Conservation (phyloP, 83 land plant species). For the Picea abies region DNA sequence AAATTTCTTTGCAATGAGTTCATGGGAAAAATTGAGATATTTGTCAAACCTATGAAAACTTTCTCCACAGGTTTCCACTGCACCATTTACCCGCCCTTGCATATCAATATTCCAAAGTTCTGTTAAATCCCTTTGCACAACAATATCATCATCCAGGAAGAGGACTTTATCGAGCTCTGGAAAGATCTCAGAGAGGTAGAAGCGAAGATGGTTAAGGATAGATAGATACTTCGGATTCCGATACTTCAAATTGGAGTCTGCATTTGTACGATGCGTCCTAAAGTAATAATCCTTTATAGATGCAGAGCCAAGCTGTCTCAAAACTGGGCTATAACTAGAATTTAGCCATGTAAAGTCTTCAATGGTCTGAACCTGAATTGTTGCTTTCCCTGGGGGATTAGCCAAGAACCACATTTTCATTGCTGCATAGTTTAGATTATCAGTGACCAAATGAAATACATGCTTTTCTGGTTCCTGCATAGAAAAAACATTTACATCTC, state of each 20-base stretch:
- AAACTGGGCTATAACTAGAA: conserved; percentile 70
- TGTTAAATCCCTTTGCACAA: conserved; percentile 69
- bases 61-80: conserved; percentile 80
- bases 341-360: conserved; percentile 78
- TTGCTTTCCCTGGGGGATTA: conserved; percentile 66
- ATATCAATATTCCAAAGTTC: conserved; percentile 64
- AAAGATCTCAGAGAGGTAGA: conserved; percentile 72
- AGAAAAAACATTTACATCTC: not conserved
- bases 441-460: conserved; percentile 79
- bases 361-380: conserved; percentile 67
- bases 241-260: conserved; percentile 54
- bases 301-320: conserved; percentile 62
- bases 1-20: conserved; percentile 68
- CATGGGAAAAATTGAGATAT: conserved; percentile 78
- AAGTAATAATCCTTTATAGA: conserved; percentile 31
- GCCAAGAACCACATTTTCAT: conserved; percentile 84
- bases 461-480: conserved; percentile 60
- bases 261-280: conserved; percentile 31
- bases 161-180: conserved; percentile 71
- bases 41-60: conserved; percentile 73
- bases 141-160: conserved; percentile 80
- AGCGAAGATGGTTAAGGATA: conserved; percentile 65
- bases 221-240: conserved; percentile 55
- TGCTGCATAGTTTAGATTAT: conserved; percentile 75
- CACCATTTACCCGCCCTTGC: conserved; percentile 63